phyloP scores from a whole-genome alignment of 1,139 yeast genomes.

The Diutina scorzettiae region DNA sequence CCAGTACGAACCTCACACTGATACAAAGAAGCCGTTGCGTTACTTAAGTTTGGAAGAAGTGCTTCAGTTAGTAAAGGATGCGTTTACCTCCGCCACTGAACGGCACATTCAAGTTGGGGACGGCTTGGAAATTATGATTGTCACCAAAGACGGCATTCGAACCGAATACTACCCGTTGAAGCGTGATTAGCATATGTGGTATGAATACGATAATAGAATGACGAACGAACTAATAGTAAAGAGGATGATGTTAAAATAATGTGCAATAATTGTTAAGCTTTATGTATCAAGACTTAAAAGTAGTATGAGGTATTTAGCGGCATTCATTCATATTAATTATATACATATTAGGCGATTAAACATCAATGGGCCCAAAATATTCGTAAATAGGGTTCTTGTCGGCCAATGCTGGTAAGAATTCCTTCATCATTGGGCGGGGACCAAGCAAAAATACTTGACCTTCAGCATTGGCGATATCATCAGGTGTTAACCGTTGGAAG shows the following conservation, averaged over 20 bases:
- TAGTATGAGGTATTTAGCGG: no score
- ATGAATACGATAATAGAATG: no score
- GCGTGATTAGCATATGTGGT: constrained; percentile 45
- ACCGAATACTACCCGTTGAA: constrained; percentile 77
- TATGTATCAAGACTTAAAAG: no score
- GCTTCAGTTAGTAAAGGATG: constrained; percentile 76
- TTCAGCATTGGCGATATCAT: not conserved
- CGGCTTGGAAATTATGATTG: constrained; percentile 79
- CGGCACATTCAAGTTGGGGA: constrained; percentile 98
- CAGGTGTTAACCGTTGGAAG: not conserved
- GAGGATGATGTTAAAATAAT: no score
- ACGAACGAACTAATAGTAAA: no score
- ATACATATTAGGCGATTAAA: not conserved
- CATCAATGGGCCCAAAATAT: constrained; percentile 4
- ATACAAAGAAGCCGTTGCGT: constrained; percentile 47
- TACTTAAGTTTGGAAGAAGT: constrained; percentile 76
- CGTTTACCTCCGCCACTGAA: constrained; percentile 92
- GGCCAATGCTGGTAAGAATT: not conserved
- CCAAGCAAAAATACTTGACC: not conserved
- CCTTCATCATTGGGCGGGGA: constrained; percentile 2
- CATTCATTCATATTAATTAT: not conserved
- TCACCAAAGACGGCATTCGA: constrained; percentile 86
- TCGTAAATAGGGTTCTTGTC: constrained; percentile 1
- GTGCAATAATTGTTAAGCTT: no score
- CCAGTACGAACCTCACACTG: constrained; percentile 70